phyloP scores from a whole-genome alignment of 1,139 yeast species.

The Kluyveromyces sp. region DNA sequence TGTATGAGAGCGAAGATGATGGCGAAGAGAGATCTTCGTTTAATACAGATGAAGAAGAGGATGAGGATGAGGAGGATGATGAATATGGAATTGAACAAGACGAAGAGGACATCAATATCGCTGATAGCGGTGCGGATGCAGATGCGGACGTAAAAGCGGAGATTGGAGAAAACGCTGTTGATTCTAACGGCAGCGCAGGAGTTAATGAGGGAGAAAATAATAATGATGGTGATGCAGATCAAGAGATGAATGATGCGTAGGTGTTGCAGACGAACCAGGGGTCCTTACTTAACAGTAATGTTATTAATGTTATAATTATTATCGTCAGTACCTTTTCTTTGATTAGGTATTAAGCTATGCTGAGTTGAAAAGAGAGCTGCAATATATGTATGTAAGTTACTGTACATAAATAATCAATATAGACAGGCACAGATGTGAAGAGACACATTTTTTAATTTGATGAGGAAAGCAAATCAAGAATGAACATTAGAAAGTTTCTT shows the following conservation, averaged over 20 bases:
- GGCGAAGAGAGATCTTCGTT: conserved; percentile 9
- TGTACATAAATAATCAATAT: too few species aligned
- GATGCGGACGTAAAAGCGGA: not conserved
- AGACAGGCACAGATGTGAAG: too few species aligned
- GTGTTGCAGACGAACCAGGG: too few species aligned
- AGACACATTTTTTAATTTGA: not conserved
- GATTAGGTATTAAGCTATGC: too few species aligned
- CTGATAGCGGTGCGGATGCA: not conserved
- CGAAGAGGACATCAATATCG: not conserved
- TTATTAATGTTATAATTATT: too few species aligned
- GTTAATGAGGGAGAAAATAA: too few species aligned
- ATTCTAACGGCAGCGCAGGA: not conserved
- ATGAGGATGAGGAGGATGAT: conserved; percentile 2
- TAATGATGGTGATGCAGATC: too few species aligned
- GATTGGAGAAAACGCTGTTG: not conserved
- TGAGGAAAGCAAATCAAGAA: not conserved
- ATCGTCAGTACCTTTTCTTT: too few species aligned
- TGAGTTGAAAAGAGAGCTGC: too few species aligned
- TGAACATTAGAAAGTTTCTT: not conserved
- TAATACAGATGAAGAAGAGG: conserved; percentile 2
- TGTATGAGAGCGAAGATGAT: conserved; percentile 9
- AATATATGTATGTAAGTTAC: too few species aligned
- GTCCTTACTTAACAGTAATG: too few species aligned
- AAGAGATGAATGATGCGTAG: too few species aligned
- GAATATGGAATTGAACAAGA: not conserved